Evolutionary conservation across 1,284 basidiomycete genomes (phyloP), one percentile per base, ranked within the genome.

Genomic region (Spongiforma sp.): DNA sequence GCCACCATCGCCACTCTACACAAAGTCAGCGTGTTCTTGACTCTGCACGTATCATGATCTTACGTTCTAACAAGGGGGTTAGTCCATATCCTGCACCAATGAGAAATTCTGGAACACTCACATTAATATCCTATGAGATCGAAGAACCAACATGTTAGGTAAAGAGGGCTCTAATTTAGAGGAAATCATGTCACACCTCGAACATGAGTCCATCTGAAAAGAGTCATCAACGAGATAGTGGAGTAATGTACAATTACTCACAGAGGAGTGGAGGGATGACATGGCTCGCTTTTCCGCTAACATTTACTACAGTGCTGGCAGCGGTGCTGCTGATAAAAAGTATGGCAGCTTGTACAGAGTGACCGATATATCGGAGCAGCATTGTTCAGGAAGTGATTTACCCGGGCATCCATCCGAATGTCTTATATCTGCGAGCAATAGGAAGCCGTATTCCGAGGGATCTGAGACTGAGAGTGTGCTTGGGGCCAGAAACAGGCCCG

Each of bases 1-100:
- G 15, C 87, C 87, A 48, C 86, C 86, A 62, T 88, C 86, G 28
- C 85, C 86, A 64, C 85, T 86, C 86, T 86, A 63, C 33, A 32
- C 8, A 32, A n/a, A 19, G 39, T 72, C 59, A 69, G 63, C 33
- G 2, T 52, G 37, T 53, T 12, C 14, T 36, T 5, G 28, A 63
- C 46, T n/a, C 46, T 21, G 19, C 30, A 8, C 17, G 41, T 19
- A 19, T 54, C 15, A 14, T 24, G 50, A 37, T 14, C 82, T 71
- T 70, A 85, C 84, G 72, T 83, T 79, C 84, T 86, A 68, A 28
- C 54, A 41, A 41, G 41, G 9, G 5, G 56, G 19, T 53, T 53
- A 53, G 28, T 48, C 3, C 26, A 24, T 48, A 12, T 12, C 30
- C 24, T 59, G 32, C 30, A n/a, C 32, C 33, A 26, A 43, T 17